Conservation (phyloP, 2,329 filamentous ascomycete genomes). For the Hymenoscyphus albidus region DNA sequence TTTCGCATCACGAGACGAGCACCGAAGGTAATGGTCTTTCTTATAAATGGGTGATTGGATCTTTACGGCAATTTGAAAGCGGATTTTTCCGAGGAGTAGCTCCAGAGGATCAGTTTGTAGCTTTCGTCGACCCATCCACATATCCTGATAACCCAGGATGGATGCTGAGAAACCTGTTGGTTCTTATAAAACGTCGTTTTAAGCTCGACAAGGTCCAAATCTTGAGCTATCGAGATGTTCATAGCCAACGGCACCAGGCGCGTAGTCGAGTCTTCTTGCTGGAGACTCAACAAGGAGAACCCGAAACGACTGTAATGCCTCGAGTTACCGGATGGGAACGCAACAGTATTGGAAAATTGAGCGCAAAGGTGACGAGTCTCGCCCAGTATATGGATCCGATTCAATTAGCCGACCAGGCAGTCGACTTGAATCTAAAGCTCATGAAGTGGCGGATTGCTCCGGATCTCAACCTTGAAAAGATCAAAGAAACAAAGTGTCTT, state of each 20-base stretch:
- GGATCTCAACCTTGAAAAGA: constrained; percentile 77
- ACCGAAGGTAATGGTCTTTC: constrained; percentile 40
- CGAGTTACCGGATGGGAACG: constrained; percentile 96
- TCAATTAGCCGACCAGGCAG: constrained; percentile 84
- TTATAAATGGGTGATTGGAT: constrained; percentile 75
- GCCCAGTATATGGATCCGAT: constrained; percentile 91
- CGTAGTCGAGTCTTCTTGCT: constrained; percentile 71
- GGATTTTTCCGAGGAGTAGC: constrained; percentile 78
- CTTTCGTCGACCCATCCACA: constrained; percentile 89
- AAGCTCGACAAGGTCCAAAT: constrained; percentile 74
- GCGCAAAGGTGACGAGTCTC: constrained; percentile 73
- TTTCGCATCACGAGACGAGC: constrained; percentile 28
- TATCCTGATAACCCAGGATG: constrained; percentile 85
- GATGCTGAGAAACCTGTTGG: constrained; percentile 85
- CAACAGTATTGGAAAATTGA: constrained; percentile 72
- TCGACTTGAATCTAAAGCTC: constrained; percentile 92
- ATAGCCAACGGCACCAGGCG: constrained; percentile 70
- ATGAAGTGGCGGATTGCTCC: constrained; percentile 99
- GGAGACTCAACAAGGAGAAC: constrained; percentile 29
- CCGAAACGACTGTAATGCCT: constrained; percentile 54
- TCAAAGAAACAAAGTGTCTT: constrained; percentile 87
- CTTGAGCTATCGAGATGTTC: constrained; percentile 84
- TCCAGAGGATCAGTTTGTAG: constrained; percentile 74
- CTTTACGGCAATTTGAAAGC: constrained; percentile 73
- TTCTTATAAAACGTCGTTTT: constrained; percentile 80